Conservation (phyloP, 139 green algal genomes). For the Chloropicon primus region DNA sequence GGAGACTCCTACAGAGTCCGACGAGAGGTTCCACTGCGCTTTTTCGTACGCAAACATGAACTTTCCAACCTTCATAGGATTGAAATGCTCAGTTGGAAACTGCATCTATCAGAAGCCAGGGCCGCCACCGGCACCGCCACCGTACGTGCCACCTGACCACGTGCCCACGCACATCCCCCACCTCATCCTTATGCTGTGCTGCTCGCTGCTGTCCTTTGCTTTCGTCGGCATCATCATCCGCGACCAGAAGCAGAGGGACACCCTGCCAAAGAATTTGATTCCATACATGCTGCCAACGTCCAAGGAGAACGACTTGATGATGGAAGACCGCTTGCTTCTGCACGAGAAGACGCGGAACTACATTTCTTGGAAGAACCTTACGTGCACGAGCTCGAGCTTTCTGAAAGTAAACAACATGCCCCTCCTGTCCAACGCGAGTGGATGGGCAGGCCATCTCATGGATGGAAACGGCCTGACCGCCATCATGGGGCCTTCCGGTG, state of each 20-base stretch:
- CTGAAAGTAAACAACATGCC: background rate
- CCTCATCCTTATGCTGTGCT: background rate
- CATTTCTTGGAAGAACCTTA: background rate
- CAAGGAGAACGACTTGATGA: background rate
- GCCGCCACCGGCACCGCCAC: no score
- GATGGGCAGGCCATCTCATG: background rate
- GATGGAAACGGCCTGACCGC: background rate
- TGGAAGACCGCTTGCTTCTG: background rate
- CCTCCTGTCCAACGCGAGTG: background rate
- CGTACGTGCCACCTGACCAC: background rate
- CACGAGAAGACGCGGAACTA: background rate
- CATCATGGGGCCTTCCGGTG: conserved; percentile 22
- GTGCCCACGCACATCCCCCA: background rate
- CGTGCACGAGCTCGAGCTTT: background rate
- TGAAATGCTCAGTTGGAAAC: background rate
- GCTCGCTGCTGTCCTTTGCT: background rate
- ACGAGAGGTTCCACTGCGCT: background rate
- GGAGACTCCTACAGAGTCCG: background rate
- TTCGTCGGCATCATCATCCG: background rate
- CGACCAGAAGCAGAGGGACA: background rate
- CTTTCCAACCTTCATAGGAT: background rate
- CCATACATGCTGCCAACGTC: background rate
- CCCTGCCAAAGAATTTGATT: background rate
- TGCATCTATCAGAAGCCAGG: background rate
- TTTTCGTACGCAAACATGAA: background rate